Evolutionary conservation across 305 asterid genomes (phyloP), one percentile per base, ranked within the genome.

Genomic region (Fraxinus angustifolia): DNA sequence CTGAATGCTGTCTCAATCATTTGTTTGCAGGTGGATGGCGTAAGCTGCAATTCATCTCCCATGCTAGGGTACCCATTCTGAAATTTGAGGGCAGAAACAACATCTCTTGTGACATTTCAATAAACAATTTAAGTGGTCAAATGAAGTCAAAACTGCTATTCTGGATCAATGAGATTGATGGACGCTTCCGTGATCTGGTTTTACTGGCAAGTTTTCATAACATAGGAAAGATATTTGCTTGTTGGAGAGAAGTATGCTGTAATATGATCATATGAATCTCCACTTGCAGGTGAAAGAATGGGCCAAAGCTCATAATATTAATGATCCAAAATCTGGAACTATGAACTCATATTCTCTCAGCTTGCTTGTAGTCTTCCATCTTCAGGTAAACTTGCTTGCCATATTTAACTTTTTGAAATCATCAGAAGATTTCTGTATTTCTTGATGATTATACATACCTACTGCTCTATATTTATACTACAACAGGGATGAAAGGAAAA

Each of bases 201-300:
- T 87, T 96, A 88, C 90, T 96, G 97, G 99, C 86, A 91, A 73
- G 92, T 92, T 84, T 83, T 82, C 84, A 10, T 70, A 48, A 79
- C 67, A 17, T 56, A 82, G 67, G 28, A 65, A 56, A 35, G 28
- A 76, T 81, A 7, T 76, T 73, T 75, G 81, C 78, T n/a, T 73
- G 75, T 80, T 78, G 75, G 56, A 75, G 67, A 76, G 36, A 81
- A 71, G 81, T 75, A 77, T 38, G 45, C 67, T 53, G 34, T 73
- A 45, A 80, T 72, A 48, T 78, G 56, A 70, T 77, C 78, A 19
- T 70, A 68, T 80, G 73, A 82, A 60, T 86, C 78, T 78, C 58
- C 81, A 67, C 85, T 45, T 84, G 96, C 92, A 95, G 99, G 97
- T 94, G 80, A 95, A 95, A 87, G 97, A 93, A 85, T 95, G 99